Evolutionary conservation across 2,329 filamentous ascomycete genomes (phyloP).

Genomic region (Pyrenochaeta sp.): DNA sequence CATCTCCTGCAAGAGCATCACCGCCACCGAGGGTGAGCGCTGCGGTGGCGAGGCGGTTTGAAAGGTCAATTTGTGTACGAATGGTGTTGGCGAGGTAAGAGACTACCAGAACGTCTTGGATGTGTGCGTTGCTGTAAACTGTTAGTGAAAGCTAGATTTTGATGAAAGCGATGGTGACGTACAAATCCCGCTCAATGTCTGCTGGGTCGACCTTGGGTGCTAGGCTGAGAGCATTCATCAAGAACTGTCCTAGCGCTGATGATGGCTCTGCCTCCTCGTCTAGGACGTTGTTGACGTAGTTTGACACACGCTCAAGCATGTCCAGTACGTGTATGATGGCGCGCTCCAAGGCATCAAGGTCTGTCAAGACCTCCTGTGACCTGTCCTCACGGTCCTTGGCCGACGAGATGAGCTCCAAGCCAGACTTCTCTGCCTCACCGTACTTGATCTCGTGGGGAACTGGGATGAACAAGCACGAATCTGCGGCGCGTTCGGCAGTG

Average conservation of each 20-base stretch:
- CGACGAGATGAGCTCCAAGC: constrained; percentile 82
- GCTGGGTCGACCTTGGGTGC: constrained; percentile 92
- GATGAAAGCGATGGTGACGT: constrained; percentile 45
- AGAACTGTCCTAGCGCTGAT: constrained; percentile 90
- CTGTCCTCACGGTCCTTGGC: constrained; percentile 83
- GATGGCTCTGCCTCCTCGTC: constrained; percentile 92
- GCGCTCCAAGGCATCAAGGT: constrained; percentile 88
- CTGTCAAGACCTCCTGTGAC: constrained; percentile 76
- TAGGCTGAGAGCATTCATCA: constrained; percentile 91
- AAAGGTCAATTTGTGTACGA: constrained; percentile 97
- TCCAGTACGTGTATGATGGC: constrained; percentile 87
- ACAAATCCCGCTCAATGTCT: constrained; percentile 95
- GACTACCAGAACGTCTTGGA: constrained; percentile 98
- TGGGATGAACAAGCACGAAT: constrained; percentile 97
- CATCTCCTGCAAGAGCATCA: constrained; percentile 47
- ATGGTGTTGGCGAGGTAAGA: constrained; percentile 99
- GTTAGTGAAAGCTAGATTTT: constrained; percentile 24
- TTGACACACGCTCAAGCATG: constrained; percentile 88
- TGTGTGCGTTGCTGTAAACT: constrained; percentile 84
- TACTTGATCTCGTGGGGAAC: constrained; percentile 95
- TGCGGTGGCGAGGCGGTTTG: constrained; percentile 84
- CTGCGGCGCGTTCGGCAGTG: constrained; percentile 90
- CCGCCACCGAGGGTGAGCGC: constrained; percentile 58
- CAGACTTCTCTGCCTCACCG: constrained; percentile 78
- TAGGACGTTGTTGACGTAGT: constrained; percentile 91